Percentiles rank a stretch among this genome's conserved stretches.
Evolutionary conservation across 163 green algal species (phyloP).

Genomic region (Coccomyxa subellipsoidea): DNA sequence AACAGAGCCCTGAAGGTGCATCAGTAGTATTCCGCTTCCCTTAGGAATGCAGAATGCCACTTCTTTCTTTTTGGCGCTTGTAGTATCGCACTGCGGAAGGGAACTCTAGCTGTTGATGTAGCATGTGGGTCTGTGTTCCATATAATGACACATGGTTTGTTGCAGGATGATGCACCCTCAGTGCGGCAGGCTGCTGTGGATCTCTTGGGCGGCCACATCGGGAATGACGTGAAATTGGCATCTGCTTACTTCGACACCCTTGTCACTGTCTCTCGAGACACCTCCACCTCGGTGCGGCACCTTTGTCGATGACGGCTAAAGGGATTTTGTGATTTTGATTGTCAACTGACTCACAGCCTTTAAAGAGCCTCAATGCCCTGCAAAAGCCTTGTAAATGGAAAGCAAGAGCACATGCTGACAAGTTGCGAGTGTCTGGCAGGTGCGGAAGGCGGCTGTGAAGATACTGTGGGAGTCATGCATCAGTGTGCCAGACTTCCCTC

Average conservation of each 20-base stretch:
- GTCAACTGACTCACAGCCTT: no score
- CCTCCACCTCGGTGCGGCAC: slow-evolving; percentile 40
- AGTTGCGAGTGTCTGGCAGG: slow-evolving; percentile 13
- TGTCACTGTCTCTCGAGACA: slow-evolving; percentile 40
- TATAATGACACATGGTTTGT: not conserved
- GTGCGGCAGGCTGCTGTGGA: slow-evolving; percentile 85
- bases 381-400: no score
- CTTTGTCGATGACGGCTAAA: no score
- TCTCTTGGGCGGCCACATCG: slow-evolving; percentile 72
- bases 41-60: no score
- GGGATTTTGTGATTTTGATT: no score
- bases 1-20: slow-evolving; percentile 43
- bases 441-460: slow-evolving; percentile 78
- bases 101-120: no score
- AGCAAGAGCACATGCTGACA: not conserved
- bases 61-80: no score
- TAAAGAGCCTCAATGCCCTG: no score
- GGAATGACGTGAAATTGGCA: slow-evolving; percentile 43
- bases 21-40: no score
- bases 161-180: slow-evolving; percentile 62
- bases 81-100: no score
- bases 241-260: slow-evolving; percentile 64
- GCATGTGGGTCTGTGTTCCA: no score
- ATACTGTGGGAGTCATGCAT: slow-evolving; percentile 76
- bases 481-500: slow-evolving; percentile 41